Evolutionary conservation across 345 rosid species (phyloP).

Genomic region (Eucalyptus erythrocorys): DNA sequence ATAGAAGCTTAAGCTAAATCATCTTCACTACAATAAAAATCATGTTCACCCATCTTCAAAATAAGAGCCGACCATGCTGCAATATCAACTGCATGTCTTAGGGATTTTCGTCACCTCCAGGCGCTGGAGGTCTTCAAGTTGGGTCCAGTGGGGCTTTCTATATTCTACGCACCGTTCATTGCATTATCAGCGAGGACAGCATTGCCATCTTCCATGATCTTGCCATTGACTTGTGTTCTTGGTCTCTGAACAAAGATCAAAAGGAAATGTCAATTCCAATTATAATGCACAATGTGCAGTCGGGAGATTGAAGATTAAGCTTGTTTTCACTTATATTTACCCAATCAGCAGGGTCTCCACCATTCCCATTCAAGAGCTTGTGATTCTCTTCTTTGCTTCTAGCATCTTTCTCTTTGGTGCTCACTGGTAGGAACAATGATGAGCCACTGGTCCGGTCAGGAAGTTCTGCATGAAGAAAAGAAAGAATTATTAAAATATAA

Average conservation of each 20-base stretch:
- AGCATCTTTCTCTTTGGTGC: constrained; percentile 49
- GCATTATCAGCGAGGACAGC: constrained; percentile 44
- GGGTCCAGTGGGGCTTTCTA: not conserved
- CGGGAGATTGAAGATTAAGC: not conserved
- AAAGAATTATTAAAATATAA: not conserved
- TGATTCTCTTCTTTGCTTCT: constrained; percentile 81
- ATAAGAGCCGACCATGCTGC: not conserved
- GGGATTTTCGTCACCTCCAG: not conserved
- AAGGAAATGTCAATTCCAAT: not conserved
- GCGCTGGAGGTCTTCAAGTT: not conserved
- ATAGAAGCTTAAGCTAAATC: not conserved
- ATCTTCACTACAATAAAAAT: not conserved
- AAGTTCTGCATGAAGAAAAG: constrained; percentile 36
- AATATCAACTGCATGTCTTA: not conserved
- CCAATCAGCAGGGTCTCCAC: constrained; percentile 83
- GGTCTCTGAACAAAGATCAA: constrained; percentile 32
- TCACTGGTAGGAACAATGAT: constrained; percentile 56
- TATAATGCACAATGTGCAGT: not conserved
- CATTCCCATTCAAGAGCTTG: constrained; percentile 89
- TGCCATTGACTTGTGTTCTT: constrained; percentile 77
- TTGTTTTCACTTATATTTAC: constrained; percentile 12
- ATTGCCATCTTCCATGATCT: constrained; percentile 60
- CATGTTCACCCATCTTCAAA: not conserved
- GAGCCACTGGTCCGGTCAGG: constrained; percentile 56
- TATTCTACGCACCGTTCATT: constrained; percentile 61